Percentiles rank a stretch among this genome's conserved stretches.
phyloP scores from a whole-genome alignment of 495 filamentous ascomycete species.

The Penicillium angulare region DNA sequence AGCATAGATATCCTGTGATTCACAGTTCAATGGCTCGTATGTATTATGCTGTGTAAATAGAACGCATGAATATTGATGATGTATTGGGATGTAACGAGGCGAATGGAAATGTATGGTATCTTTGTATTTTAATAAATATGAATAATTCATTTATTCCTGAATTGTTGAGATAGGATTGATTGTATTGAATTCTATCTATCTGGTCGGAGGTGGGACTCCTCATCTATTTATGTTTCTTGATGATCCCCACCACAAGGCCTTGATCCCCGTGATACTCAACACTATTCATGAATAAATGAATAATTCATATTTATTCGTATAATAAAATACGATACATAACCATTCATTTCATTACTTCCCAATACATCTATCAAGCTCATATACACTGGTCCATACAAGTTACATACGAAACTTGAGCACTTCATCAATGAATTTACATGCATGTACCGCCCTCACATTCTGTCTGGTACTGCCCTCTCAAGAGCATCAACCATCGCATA shows the following conservation, averaged over 20 bases:
- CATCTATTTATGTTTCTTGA: constrained; percentile 5
- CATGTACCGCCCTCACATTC: background rate
- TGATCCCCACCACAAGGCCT: constrained; percentile 4
- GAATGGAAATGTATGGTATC: constrained; percentile 5
- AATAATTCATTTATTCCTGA: constrained; percentile 8
- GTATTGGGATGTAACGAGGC: constrained; percentile 6
- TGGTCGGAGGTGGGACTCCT: constrained; percentile 2
- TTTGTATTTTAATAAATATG: constrained; percentile 4
- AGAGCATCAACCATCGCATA: constrained; percentile 15
- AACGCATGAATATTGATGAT: background rate
- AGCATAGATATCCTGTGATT: no score
- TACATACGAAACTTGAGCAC: background rate
- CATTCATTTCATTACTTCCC: constrained; percentile 7
- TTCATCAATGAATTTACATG: constrained; percentile 5
- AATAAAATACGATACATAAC: constrained; percentile 8
- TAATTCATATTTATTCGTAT: constrained; percentile 8
- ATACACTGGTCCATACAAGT: constrained; percentile 2
- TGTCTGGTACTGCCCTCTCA: constrained; percentile 7
- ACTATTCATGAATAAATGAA: constrained; percentile 11
- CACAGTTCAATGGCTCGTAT: no score
- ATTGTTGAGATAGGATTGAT: no score
- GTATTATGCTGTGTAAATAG: no score
- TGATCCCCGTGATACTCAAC: constrained; percentile 2
- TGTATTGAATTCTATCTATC: no score
- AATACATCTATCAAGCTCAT: constrained; percentile 8